Percentiles rank a stretch among this genome's conserved stretches.
These are phyloP conservation scores for Paramecium biaurelia DNA, from an alignment of 73 alveolate species.

Conservation along the genomic window DNA sequence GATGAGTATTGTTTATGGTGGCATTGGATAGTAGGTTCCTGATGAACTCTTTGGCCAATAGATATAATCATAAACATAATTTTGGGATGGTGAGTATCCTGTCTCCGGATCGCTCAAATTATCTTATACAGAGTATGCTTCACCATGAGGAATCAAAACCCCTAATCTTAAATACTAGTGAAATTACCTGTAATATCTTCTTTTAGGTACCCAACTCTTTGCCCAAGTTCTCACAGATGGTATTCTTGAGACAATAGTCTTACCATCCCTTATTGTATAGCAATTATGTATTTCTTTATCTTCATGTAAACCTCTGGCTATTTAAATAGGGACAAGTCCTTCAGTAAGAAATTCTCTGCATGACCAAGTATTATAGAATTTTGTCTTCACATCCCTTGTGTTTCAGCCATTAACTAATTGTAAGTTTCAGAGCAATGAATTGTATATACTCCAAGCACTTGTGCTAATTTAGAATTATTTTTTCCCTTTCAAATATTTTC, in stretches of 20 bases:
- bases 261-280: not conserved
- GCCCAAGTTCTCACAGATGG: conserved; percentile 9
- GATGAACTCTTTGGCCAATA: not conserved
- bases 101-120: conserved; percentile 29
- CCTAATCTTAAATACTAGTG: not conserved
- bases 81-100: conserved; percentile 24
- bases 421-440: conserved; percentile 28
- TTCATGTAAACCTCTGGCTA: conserved; percentile 14
- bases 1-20: not conserved
- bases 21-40: not conserved
- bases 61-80: conserved; percentile 39
- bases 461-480: conserved; percentile 22
- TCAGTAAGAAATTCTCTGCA: conserved; percentile 47
- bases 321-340: conserved; percentile 20
- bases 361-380: conserved; percentile 29
- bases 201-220: not conserved
- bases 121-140: not conserved
- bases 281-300: not conserved
- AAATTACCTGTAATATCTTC: not conserved
- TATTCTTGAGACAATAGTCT: not conserved
- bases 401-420: not conserved
- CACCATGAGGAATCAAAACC: conserved; percentile 43
- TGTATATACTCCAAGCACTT: conserved; percentile 3
- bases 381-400: not conserved
- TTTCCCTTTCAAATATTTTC: not conserved